These are phyloP conservation scores for Inonotus hispidus DNA, from an alignment of 1,284 basidiomycete genomes.

Conservation along the genomic window DNA sequence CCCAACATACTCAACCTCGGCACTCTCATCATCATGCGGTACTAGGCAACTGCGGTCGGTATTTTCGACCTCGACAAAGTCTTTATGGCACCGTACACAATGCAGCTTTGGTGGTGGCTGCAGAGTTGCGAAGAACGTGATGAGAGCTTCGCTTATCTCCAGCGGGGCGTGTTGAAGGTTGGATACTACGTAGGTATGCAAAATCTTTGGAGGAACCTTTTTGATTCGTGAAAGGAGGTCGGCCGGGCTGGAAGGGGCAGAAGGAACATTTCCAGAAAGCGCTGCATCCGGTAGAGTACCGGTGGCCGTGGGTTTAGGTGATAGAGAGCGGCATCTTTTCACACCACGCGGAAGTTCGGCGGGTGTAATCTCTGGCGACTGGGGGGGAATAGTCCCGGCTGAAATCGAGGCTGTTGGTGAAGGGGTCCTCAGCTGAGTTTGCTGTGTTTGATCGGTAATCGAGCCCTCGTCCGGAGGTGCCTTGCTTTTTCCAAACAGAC, in stretches of 20 bases:
- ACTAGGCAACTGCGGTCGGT: conserved; percentile 50
- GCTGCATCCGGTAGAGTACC: background rate
- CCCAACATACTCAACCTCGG: conserved; percentile 42
- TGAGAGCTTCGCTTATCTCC: conserved; percentile 36
- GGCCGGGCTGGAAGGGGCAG: conserved; percentile 28
- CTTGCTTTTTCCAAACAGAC: conserved; percentile 42
- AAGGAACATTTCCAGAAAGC: conserved; percentile 9
- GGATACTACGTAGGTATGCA: conserved; percentile 56
- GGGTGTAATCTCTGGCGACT: conserved; percentile 26
- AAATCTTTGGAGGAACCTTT: conserved; percentile 57
- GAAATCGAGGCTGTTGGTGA: conserved; percentile 37
- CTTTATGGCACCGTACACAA: conserved; percentile 67
- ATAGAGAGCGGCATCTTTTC: conserved; percentile 25
- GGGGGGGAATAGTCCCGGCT: conserved; percentile 29
- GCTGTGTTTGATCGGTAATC: background rate
- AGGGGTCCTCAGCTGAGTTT: conserved; percentile 43
- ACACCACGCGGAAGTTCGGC: conserved; percentile 22
- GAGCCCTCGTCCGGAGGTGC: conserved; percentile 17
- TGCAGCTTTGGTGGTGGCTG: conserved; percentile 61
- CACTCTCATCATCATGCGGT: conserved; percentile 49
- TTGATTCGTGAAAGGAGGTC: conserved; percentile 46
- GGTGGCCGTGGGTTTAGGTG: conserved; percentile 13
- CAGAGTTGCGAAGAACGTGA: conserved; percentile 52
- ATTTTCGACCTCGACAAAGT: conserved; percentile 54
- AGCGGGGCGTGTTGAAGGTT: conserved; percentile 34